Percentiles rank a stretch among this genome's conserved stretches.
phyloP scores from a whole-genome alignment of 441 rosid species.

The Populus hybrid region DNA sequence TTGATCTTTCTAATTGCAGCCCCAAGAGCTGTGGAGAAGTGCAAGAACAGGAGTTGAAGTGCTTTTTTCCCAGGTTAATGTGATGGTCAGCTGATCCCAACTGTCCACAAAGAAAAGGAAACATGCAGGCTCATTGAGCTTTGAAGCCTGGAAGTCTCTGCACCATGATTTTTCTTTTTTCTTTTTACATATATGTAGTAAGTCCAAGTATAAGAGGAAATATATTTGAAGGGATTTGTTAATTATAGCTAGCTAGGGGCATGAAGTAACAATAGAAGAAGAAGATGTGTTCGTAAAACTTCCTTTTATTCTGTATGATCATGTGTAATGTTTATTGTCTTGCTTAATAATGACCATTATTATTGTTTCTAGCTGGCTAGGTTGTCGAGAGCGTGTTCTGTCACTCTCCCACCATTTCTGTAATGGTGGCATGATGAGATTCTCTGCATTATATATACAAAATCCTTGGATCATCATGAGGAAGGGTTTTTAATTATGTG shows the following conservation, averaged over 20 bases:
- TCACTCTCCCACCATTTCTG: background rate
- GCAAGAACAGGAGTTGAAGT: slow-evolving; percentile 80
- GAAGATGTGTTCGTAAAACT: background rate
- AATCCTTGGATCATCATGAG: too few species aligned
- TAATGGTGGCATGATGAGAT: slow-evolving; percentile 3
- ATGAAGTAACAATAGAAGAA: slow-evolving; percentile 24
- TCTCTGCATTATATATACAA: slow-evolving; percentile 5
- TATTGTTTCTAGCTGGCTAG: background rate
- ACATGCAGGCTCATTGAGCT: slow-evolving; percentile 49
- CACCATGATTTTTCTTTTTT: background rate
- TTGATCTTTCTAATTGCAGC: slow-evolving; percentile 40
- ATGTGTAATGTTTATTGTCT: slow-evolving; percentile 12
- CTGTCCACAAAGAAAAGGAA: slow-evolving; percentile 18
- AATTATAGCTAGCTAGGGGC: slow-evolving; percentile 4
- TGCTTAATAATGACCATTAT: slow-evolving; percentile 18
- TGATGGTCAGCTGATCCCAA: background rate
- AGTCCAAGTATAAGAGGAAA: slow-evolving; percentile 6
- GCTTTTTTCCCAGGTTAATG: background rate
- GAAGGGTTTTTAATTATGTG: background rate
- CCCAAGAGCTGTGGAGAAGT: slow-evolving; percentile 88
- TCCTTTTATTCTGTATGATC: background rate
- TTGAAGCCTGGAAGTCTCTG: slow-evolving; percentile 44
- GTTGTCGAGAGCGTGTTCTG: slow-evolving; percentile 14
- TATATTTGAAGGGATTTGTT: slow-evolving; percentile 20
- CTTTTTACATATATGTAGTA: background rate